These are phyloP conservation scores for Coccomyxa sp. DNA, from an alignment of 139 green algal genomes.

Conservation along the genomic window DNA sequence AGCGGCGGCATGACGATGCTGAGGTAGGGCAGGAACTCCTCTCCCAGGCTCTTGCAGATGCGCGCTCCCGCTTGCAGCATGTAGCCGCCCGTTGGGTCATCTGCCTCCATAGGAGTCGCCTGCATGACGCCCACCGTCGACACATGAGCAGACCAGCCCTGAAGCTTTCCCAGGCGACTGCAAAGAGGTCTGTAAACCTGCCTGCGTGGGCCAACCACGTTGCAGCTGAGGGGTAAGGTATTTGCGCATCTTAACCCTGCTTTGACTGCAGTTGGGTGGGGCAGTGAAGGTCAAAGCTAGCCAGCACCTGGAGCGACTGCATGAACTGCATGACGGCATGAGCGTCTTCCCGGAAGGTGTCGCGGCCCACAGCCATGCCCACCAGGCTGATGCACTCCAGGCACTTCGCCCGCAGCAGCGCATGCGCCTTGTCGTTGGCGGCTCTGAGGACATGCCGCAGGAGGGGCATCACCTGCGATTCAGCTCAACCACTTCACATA, in stretches of 20 bases:
- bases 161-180: no score
- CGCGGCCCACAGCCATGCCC: conserved; percentile 95
- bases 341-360: conserved; percentile 86
- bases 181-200: no score
- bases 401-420: conserved; percentile 88
- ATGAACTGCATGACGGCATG: conserved; percentile 85
- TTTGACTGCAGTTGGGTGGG: no score
- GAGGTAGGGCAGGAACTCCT: conserved; percentile 97
- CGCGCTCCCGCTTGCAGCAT: conserved; percentile 93
- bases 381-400: conserved; percentile 97
- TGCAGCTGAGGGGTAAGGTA: no score
- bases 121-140: conserved; percentile 22
- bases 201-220: no score
- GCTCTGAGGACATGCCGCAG: conserved; percentile 78
- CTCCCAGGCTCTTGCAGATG: conserved; percentile 94
- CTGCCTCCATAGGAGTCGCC: conserved; percentile 35
- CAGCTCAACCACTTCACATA: background rate
- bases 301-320: conserved; percentile 60
- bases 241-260: no score
- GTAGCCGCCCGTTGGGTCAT: conserved; percentile 77
- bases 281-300: no score
- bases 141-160: no score
- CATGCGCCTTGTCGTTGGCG: conserved; percentile 58
- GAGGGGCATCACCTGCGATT: conserved; percentile 79
- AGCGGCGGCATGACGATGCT: conserved; percentile 90